phyloP scores from a whole-genome alignment of 805 yeast genomes.

The Ogataea pini region DNA sequence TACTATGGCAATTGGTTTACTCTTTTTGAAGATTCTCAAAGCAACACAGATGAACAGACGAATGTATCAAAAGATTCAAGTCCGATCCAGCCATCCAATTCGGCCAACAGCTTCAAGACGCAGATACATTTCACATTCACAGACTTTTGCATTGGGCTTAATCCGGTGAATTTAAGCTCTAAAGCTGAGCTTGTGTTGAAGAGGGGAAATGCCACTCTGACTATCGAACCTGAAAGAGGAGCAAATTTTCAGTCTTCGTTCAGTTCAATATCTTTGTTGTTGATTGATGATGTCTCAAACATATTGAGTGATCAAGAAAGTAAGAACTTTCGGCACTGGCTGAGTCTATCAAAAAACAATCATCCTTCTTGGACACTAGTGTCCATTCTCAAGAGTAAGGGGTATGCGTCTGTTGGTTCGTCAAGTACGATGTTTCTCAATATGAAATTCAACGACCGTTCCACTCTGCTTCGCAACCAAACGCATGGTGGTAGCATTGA shows the following conservation, averaged over 20 bases:
- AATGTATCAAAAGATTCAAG: neutral
- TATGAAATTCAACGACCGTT: constrained; percentile 12
- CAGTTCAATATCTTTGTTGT: constrained; percentile 48
- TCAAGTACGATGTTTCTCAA: constrained; percentile 43
- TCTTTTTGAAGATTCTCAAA: constrained; percentile 36
- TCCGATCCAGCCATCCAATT: neutral
- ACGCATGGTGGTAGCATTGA: neutral
- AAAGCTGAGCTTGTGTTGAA: constrained; percentile 52
- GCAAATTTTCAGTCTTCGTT: constrained; percentile 38
- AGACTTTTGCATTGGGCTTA: constrained; percentile 61
- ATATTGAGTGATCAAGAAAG: constrained; percentile 34
- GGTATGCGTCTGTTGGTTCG: constrained; percentile 55
- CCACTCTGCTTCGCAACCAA: constrained; percentile 16
- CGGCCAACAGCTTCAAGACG: constrained; percentile 3
- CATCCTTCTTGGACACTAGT: constrained; percentile 42
- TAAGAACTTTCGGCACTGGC: constrained; percentile 26
- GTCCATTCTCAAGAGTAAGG: constrained; percentile 44
- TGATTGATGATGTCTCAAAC: constrained; percentile 62
- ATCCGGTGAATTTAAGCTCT: constrained; percentile 61
- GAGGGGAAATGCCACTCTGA: constrained; percentile 55
- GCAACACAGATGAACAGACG: neutral
- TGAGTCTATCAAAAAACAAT: constrained; percentile 18
- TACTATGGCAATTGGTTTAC: constrained; percentile 64
- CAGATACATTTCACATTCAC: constrained; percentile 38
- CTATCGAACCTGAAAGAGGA: constrained; percentile 31